phyloP scores from a whole-genome alignment of 2,329 filamentous ascomycete species.

The Penicillium italicum region DNA sequence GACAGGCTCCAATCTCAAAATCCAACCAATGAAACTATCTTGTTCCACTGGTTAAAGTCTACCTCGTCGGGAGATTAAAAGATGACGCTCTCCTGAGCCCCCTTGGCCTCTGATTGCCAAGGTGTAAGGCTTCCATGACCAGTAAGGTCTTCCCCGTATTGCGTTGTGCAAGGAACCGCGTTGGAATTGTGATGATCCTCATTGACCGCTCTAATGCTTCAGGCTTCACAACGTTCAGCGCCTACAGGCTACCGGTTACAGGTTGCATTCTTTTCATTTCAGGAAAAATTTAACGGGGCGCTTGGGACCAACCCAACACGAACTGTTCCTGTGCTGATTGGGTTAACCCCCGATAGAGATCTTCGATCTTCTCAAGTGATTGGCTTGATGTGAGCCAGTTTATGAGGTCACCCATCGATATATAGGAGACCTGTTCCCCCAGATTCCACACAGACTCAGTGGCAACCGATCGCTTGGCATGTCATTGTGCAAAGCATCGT shows the following conservation, averaged over 20 bases:
- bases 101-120: not conserved
- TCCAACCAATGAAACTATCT: not conserved
- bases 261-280: not conserved
- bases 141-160: not conserved
- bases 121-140: not conserved
- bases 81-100: not conserved
- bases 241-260: not conserved
- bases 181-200: not conserved
- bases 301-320: not conserved
- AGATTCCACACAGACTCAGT: conserved; percentile 3
- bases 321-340: conserved; percentile 8
- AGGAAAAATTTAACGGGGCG: not conserved
- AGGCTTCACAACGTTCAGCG: not conserved
- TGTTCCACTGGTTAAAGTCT: not conserved
- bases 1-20: not conserved
- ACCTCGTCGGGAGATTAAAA: conserved; percentile 1
- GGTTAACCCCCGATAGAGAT: not conserved
- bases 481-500: not conserved
- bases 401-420: conserved; percentile 4
- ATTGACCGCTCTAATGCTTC: not conserved
- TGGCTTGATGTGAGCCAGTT: conserved; percentile 1
- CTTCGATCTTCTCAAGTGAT: conserved; percentile 7
- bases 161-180: conserved; percentile 1
- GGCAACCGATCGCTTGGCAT: not conserved
- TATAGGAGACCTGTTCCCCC: conserved; percentile 2